Evolutionary conservation across 306 rosid genomes (phyloP), one percentile per base, ranked within the genome.

Genomic region (Phaseolus lunatus): DNA sequence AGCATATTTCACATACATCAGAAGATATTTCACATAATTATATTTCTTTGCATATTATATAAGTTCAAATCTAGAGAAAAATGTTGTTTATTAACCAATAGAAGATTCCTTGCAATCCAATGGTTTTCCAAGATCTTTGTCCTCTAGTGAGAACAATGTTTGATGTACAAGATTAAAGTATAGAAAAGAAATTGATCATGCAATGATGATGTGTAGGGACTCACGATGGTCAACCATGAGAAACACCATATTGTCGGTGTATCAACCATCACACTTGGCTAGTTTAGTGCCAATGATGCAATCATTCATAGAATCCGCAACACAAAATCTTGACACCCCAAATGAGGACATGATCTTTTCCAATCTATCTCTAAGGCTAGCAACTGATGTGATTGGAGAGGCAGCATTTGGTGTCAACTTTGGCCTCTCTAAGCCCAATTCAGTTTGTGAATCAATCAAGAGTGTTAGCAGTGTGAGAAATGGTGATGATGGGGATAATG

Each of bases 401-500:
- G 96, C 97, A 20, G 99, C 99, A 43, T 95, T 95, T 72, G 99
- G 99, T 24, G 99, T 95, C 82, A 84, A 87, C 78, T 95, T 95
- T 76, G 83, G 97, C 71, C 90, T 95, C 70, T 90, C 97, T 13
- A 79, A 81, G 16, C 85, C 92, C 19, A 84, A 82, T 27, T 80
- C 88, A 49, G 49, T 50, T 20, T 57, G 70, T 70, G 81, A 87
- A 52, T 83, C 85, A 65, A 84, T 71, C 45, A 65, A 75, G 56
- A 52, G 18, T 24, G 72, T 19, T 61, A 75, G 70, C 22, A 64
- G 48, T 23, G 43, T 31, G 16, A 64, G 41, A 24, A 19, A 37
- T 4, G 45, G 62, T 22, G 58, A 8, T 39, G 48, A 67, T 23
- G 64, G 2, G 14, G 9, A 41, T 22, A 49, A 8, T 39, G 48